Evolutionary conservation across 208 protist genomes (phyloP), one percentile per base, ranked within the genome.

Genomic region (Trypanosoma rangeli): DNA sequence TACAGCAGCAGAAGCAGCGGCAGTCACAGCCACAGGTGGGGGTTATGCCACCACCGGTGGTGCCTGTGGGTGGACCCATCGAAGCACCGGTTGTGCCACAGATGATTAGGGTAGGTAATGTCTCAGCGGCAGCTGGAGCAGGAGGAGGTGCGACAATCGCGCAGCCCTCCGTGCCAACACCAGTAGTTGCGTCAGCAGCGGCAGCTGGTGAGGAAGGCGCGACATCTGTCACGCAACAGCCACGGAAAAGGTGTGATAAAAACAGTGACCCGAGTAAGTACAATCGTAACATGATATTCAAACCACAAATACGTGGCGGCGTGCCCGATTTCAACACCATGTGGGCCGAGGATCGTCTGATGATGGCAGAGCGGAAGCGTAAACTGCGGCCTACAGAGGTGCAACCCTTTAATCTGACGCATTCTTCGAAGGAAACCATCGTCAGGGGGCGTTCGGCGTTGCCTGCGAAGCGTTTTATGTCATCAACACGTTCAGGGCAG

Each of bases 271-370:
- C 20, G 26, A 65, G 60, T 53, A 73, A 65, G 35, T 78, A 73
- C 74, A 90, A 90, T 53, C 74, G 66, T 4, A 80, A 90, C 61
- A 81, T 88, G 8, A 91, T 85, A 39, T 96, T 96, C 69, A 79
- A 83, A 59, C 91, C 91, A 12, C 79, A 85, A 33, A 76, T 96
- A 31, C 78, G 76, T 29, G 80, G 79, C 18, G 88, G 87, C 24
- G 86, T 96, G 49, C 91, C 91, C 3, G 72, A 94, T 74, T 96
- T 94, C 62, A 72, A 86, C 29, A 58, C 53, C 24, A 59, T 96
- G 46, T 93, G 88, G 87, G 85, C 80, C 9, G 72, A 82, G 49
- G 74, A 93, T n/a, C 69, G 69, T 22, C 57, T 80, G 46, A 57
- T 67, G 31, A 67, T 90, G 18, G 66, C 70, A 22, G 77, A 83